A percentile compares a stretch with the other conserved stretches of the same genome.
phyloP scores from a whole-genome alignment of 768 basidiomycete species.

The Boletus edulis region DNA sequence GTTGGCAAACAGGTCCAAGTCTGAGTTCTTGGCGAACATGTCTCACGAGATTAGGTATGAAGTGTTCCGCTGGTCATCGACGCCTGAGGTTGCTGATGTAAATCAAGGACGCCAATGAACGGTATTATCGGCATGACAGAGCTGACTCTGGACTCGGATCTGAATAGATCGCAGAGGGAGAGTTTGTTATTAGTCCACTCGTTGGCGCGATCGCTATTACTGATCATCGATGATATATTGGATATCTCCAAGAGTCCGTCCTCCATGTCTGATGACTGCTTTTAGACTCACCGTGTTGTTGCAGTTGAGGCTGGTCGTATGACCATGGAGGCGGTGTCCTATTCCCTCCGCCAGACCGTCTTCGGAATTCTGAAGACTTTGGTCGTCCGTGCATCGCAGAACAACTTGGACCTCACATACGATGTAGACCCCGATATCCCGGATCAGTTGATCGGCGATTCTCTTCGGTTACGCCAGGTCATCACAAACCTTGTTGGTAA shows the following conservation, averaged over 20 bases:
- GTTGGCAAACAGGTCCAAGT: constrained; percentile 95
- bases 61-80: not conserved
- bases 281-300: constrained; percentile 10
- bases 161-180: constrained; percentile 92
- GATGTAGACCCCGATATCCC: constrained; percentile 95
- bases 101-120: constrained; percentile 94
- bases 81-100: constrained; percentile 9
- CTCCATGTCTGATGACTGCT: not conserved
- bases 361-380: constrained; percentile 98
- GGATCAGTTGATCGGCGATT: constrained; percentile 96
- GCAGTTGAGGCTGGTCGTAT: constrained; percentile 97
- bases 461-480: constrained; percentile 89
- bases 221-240: constrained; percentile 99
- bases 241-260: constrained; percentile 98
- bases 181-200: constrained; percentile 94
- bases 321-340: constrained; percentile 99
- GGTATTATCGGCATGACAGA: constrained; percentile 99
- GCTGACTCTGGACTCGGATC: constrained; percentile 92
- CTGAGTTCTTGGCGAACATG: constrained; percentile 99
- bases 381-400: constrained; percentile 95
- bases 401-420: constrained; percentile 93
- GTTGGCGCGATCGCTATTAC: constrained; percentile 84
- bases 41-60: constrained; percentile 90
- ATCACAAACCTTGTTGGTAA: constrained; percentile 96
- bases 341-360: constrained; percentile 94